A percentile compares a stretch with the other conserved stretches of the same genome.
Conservation (phyloP, 495 filamentous ascomycete species). For the Bombardia bombarda region DNA sequence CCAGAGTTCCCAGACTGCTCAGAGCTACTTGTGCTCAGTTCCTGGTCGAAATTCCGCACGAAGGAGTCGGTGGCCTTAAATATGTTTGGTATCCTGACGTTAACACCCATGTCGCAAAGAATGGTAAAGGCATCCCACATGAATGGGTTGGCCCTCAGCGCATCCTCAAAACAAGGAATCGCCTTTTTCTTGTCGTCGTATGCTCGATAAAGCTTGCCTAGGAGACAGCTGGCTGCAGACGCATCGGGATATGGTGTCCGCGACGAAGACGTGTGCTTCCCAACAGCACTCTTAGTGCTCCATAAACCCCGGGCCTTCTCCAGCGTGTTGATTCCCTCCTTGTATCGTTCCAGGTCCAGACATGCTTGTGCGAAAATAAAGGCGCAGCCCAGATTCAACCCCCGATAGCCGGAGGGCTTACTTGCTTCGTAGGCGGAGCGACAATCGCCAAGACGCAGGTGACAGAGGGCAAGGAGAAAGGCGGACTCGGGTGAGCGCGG, state of each 20-base stretch:
- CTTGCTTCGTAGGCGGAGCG: conserved; percentile 59
- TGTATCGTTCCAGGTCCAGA: conserved; percentile 64
- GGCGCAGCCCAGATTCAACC: conserved; percentile 74
- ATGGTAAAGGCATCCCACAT: conserved; percentile 95
- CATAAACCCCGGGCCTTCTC: conserved; percentile 67
- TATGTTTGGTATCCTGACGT: conserved; percentile 71
- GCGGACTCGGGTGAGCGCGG: conserved; percentile 66
- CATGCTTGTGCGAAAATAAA: conserved; percentile 90
- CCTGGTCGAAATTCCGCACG: conserved; percentile 31
- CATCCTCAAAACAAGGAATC: conserved; percentile 73
- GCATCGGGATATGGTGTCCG: conserved; percentile 72
- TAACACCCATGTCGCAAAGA: conserved; percentile 61
- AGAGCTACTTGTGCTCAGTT: conserved; percentile 12
- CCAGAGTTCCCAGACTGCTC: conserved; percentile 23
- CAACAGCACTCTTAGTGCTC: conserved; percentile 63
- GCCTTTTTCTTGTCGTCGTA: conserved; percentile 76
- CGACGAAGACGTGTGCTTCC: conserved; percentile 64
- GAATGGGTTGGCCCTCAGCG: conserved; percentile 85
- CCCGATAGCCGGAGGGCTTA: conserved; percentile 52
- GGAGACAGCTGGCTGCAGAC: conserved; percentile 67
- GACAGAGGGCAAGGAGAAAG: conserved; percentile 76
- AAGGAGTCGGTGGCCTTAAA: conserved; percentile 60
- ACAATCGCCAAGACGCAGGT: conserved; percentile 71
- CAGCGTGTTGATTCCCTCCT: conserved; percentile 72
- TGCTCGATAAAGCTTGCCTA: conserved; percentile 79